These are phyloP conservation scores for Spatholobus suberectus DNA, from an alignment of 306 rosid species.

Conservation along the genomic window DNA sequence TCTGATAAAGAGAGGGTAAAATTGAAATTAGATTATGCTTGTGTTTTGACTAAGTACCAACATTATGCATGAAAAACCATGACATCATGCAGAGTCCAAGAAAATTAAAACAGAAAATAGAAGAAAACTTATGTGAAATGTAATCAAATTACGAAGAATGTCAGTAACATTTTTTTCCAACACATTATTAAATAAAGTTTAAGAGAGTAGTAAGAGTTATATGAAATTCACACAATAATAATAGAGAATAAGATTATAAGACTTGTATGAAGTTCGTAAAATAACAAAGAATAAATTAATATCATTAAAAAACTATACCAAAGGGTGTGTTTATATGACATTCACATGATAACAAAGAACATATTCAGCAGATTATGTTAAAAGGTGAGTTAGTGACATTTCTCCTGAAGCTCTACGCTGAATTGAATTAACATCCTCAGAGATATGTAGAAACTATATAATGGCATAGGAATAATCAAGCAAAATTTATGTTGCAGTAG, in stretches of 20 bases:
- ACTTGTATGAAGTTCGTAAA: neutral
- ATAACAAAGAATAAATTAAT: neutral
- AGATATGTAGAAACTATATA: neutral
- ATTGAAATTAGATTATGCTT: neutral
- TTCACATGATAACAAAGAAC: neutral
- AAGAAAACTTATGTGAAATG: neutral
- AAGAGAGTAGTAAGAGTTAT: neutral
- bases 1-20: constrained; percentile 40
- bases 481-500: neutral
- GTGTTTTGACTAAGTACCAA: neutral
- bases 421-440: neutral
- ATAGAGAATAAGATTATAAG: neutral
- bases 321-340: neutral
- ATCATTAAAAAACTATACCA: neutral
- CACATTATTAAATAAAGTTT: neutral
- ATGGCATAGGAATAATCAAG: neutral
- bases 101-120: neutral
- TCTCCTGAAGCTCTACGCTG: neutral
- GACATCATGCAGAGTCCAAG: neutral
- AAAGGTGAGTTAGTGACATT: neutral
- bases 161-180: neutral
- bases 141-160: neutral
- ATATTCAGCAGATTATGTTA: neutral
- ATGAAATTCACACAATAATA: neutral
- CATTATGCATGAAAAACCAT: neutral